Conservation (phyloP, 2,329 filamentous ascomycete species). For the Lomentospora prolificans region DNA sequence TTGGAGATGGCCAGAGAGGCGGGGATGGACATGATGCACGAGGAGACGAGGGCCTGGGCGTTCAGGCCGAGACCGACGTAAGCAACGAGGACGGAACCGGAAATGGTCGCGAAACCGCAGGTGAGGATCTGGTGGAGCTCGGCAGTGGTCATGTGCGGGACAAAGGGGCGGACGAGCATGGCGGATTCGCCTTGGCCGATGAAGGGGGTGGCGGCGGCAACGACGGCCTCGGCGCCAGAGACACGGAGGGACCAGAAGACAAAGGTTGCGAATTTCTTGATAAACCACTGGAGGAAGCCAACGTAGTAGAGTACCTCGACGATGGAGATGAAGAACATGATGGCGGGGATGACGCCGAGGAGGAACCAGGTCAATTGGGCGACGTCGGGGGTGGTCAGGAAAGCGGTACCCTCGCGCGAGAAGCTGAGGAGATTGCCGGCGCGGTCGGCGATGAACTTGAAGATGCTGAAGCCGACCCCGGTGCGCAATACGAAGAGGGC, state of each 20-base stretch:
- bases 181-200: conserved; percentile 91
- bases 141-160: conserved; percentile 73
- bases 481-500: conserved; percentile 83
- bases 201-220: conserved; percentile 85
- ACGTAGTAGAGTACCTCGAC: conserved; percentile 78
- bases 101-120: conserved; percentile 86
- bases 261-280: conserved; percentile 76
- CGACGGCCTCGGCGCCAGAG: conserved; percentile 86
- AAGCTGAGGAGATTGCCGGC: conserved; percentile 68
- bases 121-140: conserved; percentile 91
- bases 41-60: conserved; percentile 75
- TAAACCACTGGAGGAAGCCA: conserved; percentile 79
- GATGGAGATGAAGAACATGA: conserved; percentile 94
- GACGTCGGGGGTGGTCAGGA: conserved; percentile 45
- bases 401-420: conserved; percentile 60
- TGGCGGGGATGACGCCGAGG: conserved; percentile 70
- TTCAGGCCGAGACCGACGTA: conserved; percentile 81
- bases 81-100: conserved; percentile 74
- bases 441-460: conserved; percentile 73
- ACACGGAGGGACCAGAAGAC: conserved; percentile 87
- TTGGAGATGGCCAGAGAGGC: conserved; percentile 84
- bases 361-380: conserved; percentile 56
- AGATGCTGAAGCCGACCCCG: conserved; percentile 75
- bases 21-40: conserved; percentile 92
- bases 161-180: conserved; percentile 83